These are phyloP conservation scores for Rubia occidens DNA, from an alignment of 305 asterid genomes.

Conservation along the genomic window DNA sequence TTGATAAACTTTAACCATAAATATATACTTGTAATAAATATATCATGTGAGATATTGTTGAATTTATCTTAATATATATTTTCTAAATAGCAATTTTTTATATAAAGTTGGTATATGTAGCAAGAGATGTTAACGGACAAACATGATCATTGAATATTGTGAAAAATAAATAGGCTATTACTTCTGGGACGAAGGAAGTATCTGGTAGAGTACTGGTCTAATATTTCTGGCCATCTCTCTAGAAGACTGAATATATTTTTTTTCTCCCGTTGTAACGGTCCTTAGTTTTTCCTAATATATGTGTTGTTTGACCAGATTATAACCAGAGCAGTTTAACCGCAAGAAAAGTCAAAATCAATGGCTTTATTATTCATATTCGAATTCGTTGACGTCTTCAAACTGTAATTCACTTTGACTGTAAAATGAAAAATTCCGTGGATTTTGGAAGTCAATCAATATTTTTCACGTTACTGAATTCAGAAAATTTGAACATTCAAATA, in stretches of 20 bases:
- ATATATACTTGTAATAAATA: no score
- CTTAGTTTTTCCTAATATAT: background rate
- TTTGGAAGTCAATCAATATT: background rate
- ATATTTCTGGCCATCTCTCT: background rate
- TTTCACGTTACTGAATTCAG: background rate
- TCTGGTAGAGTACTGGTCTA: background rate
- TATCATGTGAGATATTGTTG: no score
- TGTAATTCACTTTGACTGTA: conserved; percentile 10
- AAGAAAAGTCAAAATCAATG: background rate
- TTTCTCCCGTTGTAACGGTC: background rate
- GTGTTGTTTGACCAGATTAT: background rate
- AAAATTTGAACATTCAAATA: conserved; percentile 1
- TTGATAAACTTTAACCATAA: no score
- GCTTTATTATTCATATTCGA: background rate
- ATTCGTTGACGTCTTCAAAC: background rate
- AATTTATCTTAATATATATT: no score
- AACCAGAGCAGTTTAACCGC: background rate
- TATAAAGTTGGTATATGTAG: no score
- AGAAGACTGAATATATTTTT: no score
- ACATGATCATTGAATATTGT: no score
- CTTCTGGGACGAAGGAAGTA: no score
- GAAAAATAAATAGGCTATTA: no score
- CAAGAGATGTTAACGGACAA: no score
- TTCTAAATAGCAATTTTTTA: no score
- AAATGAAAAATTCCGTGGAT: background rate